Evolutionary conservation across 768 basidiomycete species (phyloP).

Genomic region (Tremella mesenterica): DNA sequence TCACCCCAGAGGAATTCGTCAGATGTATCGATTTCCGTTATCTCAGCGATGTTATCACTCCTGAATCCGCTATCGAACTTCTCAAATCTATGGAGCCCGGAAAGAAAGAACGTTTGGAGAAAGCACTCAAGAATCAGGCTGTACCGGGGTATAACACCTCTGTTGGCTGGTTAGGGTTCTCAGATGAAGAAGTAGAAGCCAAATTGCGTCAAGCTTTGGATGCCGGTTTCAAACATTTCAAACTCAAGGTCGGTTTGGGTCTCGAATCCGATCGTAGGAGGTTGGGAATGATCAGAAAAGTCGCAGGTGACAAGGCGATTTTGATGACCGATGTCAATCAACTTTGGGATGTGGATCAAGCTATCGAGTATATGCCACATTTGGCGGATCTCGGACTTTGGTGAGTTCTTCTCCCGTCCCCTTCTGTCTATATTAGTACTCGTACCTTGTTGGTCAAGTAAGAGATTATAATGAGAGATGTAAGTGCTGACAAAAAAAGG

Average conservation of each 20-base stretch:
- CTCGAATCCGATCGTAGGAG: not conserved
- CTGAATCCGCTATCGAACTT: not conserved
- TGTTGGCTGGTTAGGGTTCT: slow-evolving; percentile 77
- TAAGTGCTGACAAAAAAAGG: too few relatives aligned
- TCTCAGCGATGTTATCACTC: slow-evolving; percentile 25
- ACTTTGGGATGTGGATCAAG: slow-evolving; percentile 51
- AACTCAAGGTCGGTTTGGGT: not conserved
- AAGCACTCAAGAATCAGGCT: slow-evolving; percentile 81
- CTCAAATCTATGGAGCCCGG: not conserved
- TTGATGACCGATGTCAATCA: slow-evolving; percentile 52
- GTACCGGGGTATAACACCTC: slow-evolving; percentile 61
- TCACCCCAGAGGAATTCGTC: slow-evolving; percentile 56
- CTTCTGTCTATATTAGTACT: not conserved
- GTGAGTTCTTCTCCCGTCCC: slow-evolving; percentile 48
- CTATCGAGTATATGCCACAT: slow-evolving; percentile 81
- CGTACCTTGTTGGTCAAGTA: not conserved
- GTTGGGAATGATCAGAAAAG: not conserved
- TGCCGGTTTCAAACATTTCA: not conserved
- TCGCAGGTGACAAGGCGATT: not conserved
- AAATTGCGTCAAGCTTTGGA: not conserved
- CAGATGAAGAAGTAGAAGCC: slow-evolving; percentile 64
- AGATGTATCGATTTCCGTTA: slow-evolving; percentile 21
- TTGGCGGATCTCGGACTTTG: slow-evolving; percentile 89
- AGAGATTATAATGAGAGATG: too few relatives aligned
- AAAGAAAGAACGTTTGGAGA: slow-evolving; percentile 51